Conservation (phyloP, 495 filamentous ascomycete species). For the Annulohypoxylon bovei region DNA sequence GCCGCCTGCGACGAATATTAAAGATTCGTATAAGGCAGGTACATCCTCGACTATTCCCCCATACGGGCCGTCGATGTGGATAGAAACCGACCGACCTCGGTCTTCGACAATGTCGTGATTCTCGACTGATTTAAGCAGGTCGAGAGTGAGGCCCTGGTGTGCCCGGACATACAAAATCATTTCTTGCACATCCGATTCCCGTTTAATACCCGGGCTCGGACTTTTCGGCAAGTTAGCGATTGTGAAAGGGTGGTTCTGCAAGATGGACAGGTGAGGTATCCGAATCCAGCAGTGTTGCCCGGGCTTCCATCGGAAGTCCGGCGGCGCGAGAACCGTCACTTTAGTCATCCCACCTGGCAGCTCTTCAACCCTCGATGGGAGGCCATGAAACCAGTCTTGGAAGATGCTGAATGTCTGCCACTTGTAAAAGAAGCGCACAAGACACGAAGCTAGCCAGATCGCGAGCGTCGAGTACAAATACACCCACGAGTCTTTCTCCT, state of each 20-base stretch:
- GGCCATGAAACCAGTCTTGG: constrained; percentile 64
- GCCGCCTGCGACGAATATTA: constrained; percentile 79
- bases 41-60: constrained; percentile 73
- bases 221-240: constrained; percentile 71
- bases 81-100: constrained; percentile 64
- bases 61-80: constrained; percentile 80
- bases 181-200: constrained; percentile 21
- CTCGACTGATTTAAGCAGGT: constrained; percentile 33
- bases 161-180: constrained; percentile 38
- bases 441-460: constrained; percentile 70
- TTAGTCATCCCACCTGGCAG: constrained; percentile 78
- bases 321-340: constrained; percentile 68
- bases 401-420: constrained; percentile 71
- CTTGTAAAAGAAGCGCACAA: constrained; percentile 64
- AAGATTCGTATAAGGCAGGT: constrained; percentile 70
- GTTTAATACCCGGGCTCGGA: not conserved
- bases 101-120: constrained; percentile 18
- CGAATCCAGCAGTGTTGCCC: constrained; percentile 82
- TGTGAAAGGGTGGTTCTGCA: constrained; percentile 81
- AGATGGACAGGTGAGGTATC: constrained; percentile 71
- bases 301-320: constrained; percentile 75
- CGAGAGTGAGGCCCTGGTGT: constrained; percentile 32
- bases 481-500: constrained; percentile 79
- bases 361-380: constrained; percentile 70
- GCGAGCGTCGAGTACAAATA: constrained; percentile 76